Percentiles rank a stretch among this genome's conserved stretches.
Conservation (phyloP, 2,329 filamentous ascomycete species). For the Hymenoscyphus fructigenus region DNA sequence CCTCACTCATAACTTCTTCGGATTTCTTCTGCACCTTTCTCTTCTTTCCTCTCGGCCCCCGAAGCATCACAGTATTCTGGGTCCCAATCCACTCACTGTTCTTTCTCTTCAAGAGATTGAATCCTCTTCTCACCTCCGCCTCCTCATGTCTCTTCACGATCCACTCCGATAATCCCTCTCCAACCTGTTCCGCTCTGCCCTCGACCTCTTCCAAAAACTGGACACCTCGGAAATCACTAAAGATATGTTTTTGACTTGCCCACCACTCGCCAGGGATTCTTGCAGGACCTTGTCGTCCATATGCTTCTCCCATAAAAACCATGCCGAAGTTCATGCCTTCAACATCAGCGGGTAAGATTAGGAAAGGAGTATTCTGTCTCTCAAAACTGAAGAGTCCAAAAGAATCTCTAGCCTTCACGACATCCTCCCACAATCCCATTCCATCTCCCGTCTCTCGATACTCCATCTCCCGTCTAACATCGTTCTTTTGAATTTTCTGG, state of each 20-base stretch:
- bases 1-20: conserved; percentile 20
- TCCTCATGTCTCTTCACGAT: conserved; percentile 2
- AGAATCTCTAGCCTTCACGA: conserved; percentile 7
- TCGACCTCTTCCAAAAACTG: conserved; percentile 18
- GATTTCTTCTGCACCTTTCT: background rate
- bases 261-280: conserved; percentile 23
- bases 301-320: conserved; percentile 22
- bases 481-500: background rate
- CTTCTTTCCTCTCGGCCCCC: background rate
- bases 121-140: background rate
- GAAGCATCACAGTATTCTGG: background rate
- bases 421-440: conserved; percentile 9
- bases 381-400: conserved; percentile 18
- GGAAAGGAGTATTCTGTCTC: conserved; percentile 17
- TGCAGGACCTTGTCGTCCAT: conserved; percentile 9
- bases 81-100: background rate
- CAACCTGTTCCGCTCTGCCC: conserved; percentile 6
- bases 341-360: conserved; percentile 17
- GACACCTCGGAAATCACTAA: conserved; percentile 16
- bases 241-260: conserved; percentile 16
- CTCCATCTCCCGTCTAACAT: background rate
- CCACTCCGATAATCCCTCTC: conserved; percentile 9
- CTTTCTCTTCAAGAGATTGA: conserved; percentile 4
- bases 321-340: conserved; percentile 17
- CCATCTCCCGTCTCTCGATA: background rate